Conservation (phyloP, 2,329 filamentous ascomycete species). For the Penicillium concentricum region DNA sequence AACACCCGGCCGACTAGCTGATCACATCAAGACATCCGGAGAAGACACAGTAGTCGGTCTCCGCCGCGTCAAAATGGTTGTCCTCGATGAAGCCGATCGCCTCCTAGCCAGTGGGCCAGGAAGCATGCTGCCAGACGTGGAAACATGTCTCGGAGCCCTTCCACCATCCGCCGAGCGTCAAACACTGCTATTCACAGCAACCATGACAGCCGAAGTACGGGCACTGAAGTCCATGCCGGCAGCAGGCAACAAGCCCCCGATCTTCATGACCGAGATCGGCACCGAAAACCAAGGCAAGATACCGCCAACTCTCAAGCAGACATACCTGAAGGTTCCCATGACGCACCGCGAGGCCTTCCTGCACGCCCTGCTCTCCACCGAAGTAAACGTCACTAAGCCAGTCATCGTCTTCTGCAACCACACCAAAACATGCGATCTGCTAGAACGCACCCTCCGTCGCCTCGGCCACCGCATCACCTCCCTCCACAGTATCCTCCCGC, state of each 20-base stretch:
- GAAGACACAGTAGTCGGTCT: constrained; percentile 85
- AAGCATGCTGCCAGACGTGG: constrained; percentile 91
- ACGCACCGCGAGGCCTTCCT: constrained; percentile 95
- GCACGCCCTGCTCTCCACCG: constrained; percentile 81
- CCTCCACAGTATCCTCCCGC: constrained; percentile 81
- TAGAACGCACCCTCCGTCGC: constrained; percentile 82
- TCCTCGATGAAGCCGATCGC: constrained; percentile 94
- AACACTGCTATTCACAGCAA: constrained; percentile 93
- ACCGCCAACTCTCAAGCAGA: constrained; percentile 76
- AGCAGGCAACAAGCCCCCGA: constrained; percentile 66
- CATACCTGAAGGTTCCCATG: constrained; percentile 82
- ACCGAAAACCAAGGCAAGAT: constrained; percentile 67
- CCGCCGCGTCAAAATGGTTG: constrained; percentile 75
- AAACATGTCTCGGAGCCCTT: constrained; percentile 79
- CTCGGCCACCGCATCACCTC: constrained; percentile 88
- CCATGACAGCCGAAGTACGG: constrained; percentile 87
- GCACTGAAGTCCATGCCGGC: constrained; percentile 76
- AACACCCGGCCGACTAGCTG: constrained; percentile 86
- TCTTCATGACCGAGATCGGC: constrained; percentile 87
- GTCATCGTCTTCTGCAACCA: constrained; percentile 95
- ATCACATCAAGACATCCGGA: constrained; percentile 89
- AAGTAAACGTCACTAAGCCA: constrained; percentile 70
- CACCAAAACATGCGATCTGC: constrained; percentile 79
- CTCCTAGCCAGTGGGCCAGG: constrained; percentile 72
- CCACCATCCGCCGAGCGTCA: constrained; percentile 78